Evolutionary conservation across 2,329 filamentous ascomycete species (phyloP).

Genomic region (Zarea fungicola): DNA sequence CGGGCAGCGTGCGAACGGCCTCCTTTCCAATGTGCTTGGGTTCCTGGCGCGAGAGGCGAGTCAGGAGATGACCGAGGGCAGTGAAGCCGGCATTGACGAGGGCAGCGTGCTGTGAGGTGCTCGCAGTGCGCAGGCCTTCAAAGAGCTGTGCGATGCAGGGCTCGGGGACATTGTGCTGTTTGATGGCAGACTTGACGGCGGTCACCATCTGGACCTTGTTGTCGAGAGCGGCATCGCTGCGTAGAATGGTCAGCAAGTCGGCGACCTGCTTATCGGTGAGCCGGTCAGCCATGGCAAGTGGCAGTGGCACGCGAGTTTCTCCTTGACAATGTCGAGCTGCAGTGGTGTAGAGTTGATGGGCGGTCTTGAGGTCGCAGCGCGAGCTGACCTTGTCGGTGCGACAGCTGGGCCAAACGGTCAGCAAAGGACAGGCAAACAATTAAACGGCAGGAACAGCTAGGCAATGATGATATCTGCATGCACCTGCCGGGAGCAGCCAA

Average conservation of each 20-base stretch:
- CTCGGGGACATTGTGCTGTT: constrained; percentile 86
- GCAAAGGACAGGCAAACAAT: background rate
- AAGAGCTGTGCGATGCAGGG: constrained; percentile 66
- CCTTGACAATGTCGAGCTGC: background rate
- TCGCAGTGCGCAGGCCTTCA: constrained; percentile 72
- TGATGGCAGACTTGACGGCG: constrained; percentile 79
- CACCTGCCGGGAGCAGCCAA: background rate
- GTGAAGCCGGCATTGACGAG: constrained; percentile 82
- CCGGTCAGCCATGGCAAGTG: constrained; percentile 53
- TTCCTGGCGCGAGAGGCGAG: constrained; percentile 79
- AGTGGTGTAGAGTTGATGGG: background rate
- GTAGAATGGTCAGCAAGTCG: constrained; percentile 47
- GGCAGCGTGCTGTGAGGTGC: constrained; percentile 68
- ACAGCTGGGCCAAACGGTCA: constrained; percentile 1
- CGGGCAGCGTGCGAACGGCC: constrained; percentile 63
- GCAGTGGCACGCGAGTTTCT: too few species aligned
- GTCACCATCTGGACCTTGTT: constrained; percentile 67
- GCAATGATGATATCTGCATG: background rate
- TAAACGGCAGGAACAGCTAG: background rate
- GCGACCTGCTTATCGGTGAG: constrained; percentile 55
- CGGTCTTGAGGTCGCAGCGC: background rate
- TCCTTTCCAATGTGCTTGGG: constrained; percentile 67
- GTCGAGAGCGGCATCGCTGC: constrained; percentile 62
- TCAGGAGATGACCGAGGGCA: constrained; percentile 80
- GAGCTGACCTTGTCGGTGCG: background rate